Base-by-base conservation (phyloP, 2,329 filamentous ascomycete species). In the Pseudovirgaria hyperparasitica region DNA sequence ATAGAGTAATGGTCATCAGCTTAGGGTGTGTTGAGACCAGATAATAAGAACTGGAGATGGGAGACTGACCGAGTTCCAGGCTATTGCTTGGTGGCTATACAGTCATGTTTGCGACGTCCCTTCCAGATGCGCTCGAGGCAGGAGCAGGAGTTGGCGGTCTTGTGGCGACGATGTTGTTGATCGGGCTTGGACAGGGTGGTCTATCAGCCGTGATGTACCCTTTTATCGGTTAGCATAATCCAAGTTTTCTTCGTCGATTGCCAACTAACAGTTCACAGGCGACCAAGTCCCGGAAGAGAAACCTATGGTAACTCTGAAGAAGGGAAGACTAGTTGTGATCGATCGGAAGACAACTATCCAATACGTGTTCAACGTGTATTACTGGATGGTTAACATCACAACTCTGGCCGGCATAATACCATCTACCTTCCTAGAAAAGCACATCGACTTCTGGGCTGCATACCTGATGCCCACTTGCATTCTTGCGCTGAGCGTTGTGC, bases 341-440 rank as follows among this genome's bases (percentile, higher is more conserved):
- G 46, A 52, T 23, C 39, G 45, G 10, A 32, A 45, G 5, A 36
- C 52, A 4, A 57, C 53, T 0, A 28, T 56, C 0, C 45, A 51
- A 25, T 57, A 49, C 32, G 53, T 58, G 9, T 58, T 52, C 38
- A 54, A 50, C 23, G 26, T 53, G 2, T 52, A 48, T 29, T 60
- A 53, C 30, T 58, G 54, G 55, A 52, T 15, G 20, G 31, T 29
- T 45, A 82, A 84, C 51, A 39, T 84, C 10, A 79, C 77, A n/a
- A 70, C 73, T 2, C 59, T 85, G 5, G 78, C 70, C 0, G 59
- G 70, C 28, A 45, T 52, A n/a, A 61, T 80, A 38, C 72, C 68
- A 5, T 82, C 73, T 1, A 71, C 71, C 1, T 74, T 72, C 45
- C 66, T 82, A 58, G 79, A 85, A 49, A 57, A 67, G 31, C 65